A percentile compares a stretch with the other conserved stretches of the same genome.
phyloP scores from a whole-genome alignment of 768 basidiomycete species.

The Boletus sp. region DNA sequence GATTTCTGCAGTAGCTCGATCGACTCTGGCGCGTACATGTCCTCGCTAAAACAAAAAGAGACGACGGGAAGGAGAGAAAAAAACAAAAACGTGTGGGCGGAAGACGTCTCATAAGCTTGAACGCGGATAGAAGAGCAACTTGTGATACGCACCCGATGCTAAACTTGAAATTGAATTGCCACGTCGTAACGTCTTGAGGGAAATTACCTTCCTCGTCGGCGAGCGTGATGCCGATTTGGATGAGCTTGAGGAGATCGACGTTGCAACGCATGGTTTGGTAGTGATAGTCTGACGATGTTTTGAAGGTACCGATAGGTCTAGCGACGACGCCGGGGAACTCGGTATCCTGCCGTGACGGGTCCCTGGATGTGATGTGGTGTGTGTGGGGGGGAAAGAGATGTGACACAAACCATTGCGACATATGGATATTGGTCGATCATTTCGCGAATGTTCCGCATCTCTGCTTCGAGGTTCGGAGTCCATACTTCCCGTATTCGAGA shows the following conservation, averaged over 20 bases:
- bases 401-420: conserved; percentile 81
- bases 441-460: conserved; percentile 86
- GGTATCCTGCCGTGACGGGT: conserved; percentile 68
- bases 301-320: conserved; percentile 93
- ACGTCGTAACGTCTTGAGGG: conserved; percentile 87
- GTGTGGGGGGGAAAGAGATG: conserved; percentile 2
- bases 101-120: neutral
- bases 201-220: conserved; percentile 92
- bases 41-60: too few relatives aligned
- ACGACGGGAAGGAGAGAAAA: too few relatives aligned
- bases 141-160: conserved; percentile 62
- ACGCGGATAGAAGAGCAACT: neutral
- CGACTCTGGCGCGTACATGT: conserved; percentile 98
- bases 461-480: conserved; percentile 87
- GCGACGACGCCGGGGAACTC: conserved; percentile 99
- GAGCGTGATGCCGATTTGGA: conserved; percentile 94
- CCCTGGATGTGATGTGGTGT: conserved; percentile 2
- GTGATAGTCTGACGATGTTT: conserved; percentile 96
- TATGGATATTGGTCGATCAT: conserved; percentile 89
- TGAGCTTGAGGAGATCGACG: conserved; percentile 96
- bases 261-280: conserved; percentile 99
- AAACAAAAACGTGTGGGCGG: neutral
- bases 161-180: conserved; percentile 99
- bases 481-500: conserved; percentile 93
- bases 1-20: conserved; percentile 92